Conservation (phyloP, 306 rosid genomes). For the Arachis hypogaea region DNA sequence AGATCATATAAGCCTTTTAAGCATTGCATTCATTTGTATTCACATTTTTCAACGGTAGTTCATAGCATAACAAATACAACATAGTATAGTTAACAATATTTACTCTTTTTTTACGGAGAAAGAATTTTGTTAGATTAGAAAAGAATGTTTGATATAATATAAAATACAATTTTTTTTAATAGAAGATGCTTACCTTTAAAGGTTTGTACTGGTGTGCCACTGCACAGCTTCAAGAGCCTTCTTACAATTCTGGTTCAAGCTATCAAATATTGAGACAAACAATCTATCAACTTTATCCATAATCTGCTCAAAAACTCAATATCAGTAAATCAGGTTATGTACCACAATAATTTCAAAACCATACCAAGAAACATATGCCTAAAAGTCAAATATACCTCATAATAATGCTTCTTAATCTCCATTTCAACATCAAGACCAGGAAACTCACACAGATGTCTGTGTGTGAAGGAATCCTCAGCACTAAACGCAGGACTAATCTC, state of each 20-base stretch:
- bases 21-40: background rate
- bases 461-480: constrained; percentile 91
- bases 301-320: constrained; percentile 57
- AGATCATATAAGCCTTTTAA: background rate
- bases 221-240: constrained; percentile 73
- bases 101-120: background rate
- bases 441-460: constrained; percentile 92
- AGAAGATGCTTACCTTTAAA: constrained; percentile 62
- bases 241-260: constrained; percentile 63
- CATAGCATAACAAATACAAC: constrained; percentile 2
- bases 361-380: constrained; percentile 11
- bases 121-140: no score
- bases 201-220: constrained; percentile 79
- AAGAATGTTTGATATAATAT: no score
- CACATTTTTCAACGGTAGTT: background rate
- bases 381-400: constrained; percentile 62
- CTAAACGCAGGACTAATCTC: constrained; percentile 88
- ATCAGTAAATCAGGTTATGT: constrained; percentile 23
- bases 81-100: constrained; percentile 13
- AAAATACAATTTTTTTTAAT: background rate
- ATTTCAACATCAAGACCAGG: constrained; percentile 94
- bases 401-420: constrained; percentile 80
- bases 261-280: constrained; percentile 78
- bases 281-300: constrained; percentile 77
- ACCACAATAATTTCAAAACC: constrained; percentile 24